Conservation (phyloP, 192 early-diverging fungal species). For the Pilobolus umbonatus region DNA sequence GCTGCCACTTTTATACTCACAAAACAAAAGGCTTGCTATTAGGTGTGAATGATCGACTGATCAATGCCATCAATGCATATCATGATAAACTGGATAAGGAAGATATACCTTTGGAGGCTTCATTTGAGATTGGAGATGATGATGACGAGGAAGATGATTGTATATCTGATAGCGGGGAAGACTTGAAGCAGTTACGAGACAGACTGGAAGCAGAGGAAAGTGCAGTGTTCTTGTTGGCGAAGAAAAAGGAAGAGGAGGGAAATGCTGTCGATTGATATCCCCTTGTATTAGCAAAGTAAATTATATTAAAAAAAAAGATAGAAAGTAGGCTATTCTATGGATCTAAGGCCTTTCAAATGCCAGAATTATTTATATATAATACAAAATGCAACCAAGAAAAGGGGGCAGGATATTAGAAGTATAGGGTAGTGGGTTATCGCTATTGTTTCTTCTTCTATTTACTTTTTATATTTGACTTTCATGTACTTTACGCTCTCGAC, state of each 20-base stretch:
- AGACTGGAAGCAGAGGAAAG: constrained; percentile 32
- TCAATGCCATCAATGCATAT: constrained; percentile 1
- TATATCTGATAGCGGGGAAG: neutral
- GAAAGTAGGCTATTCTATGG: no score
- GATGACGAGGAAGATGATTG: constrained; percentile 31
- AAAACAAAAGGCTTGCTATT: constrained; percentile 15
- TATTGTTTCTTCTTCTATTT: no score
- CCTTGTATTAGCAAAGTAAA: no score
- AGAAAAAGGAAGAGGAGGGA: constrained; percentile 5
- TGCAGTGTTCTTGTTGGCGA: constrained; percentile 25
- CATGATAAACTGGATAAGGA: neutral
- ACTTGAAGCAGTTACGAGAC: constrained; percentile 19
- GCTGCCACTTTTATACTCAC: neutral
- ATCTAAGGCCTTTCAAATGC: no score
- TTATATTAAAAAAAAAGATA: no score
- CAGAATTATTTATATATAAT: no score
- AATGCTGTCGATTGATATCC: neutral
- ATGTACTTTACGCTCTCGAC: constrained; percentile 26
- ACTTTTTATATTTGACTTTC: neutral
- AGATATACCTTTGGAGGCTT: constrained; percentile 1
- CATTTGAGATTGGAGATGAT: constrained; percentile 30
- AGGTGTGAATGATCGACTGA: constrained; percentile 22
- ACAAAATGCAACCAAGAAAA: no score
- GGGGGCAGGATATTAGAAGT: no score
- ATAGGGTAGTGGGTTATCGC: no score